Base-by-base conservation (phyloP, 768 basidiomycete species). In the Tylopilus felleus region DNA sequence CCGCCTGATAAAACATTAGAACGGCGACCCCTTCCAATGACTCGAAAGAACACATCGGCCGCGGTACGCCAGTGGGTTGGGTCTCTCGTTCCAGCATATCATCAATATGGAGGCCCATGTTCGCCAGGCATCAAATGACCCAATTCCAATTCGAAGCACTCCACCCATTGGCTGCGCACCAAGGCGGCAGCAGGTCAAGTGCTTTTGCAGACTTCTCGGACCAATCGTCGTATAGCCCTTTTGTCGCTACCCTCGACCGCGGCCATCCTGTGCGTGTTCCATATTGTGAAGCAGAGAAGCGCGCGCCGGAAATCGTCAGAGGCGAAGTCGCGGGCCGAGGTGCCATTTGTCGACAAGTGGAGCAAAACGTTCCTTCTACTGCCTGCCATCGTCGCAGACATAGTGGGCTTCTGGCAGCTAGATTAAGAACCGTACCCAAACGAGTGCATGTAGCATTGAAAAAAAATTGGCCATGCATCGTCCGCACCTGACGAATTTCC, bases 131-230 rank as follows among this genome's bases (percentile, higher is more conserved):
- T 65, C 66, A 64, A 64, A 58, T 58, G 46, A 19, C 42, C 36
- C 59, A 63, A 63, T 67, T 60, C 44, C 65, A 69, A 69, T 67
- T 69, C 63, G 67, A 68, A 68, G 62, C 53, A 58, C 42, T 50
- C 57, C 54, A 60, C 51, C 39, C 38, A 49, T 10, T 48, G 36
- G 47, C 52, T 60, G 55, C 53, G 56, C 61, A 49, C 57, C 44
- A 54, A 48, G 45, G 33, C 47, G 31, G n/a, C 63, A 51, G n/a
- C 63, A 51, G 42, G 40, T 40, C 21, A 49, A 42, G 38, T 49
- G 38, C 17, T 25, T n/a, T 41, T 45, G 4, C 25, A 4, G 16
- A 29, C 58, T 66, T 61, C 61, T 51, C 28, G 53, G 36, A 49
- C 61, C 66, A 68, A 68, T 67, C 55, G 47, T 57, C 51, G 39